These are phyloP conservation scores for Neonectria neomacrospora DNA, from an alignment of 2,329 filamentous ascomycete species.

Conservation along the genomic window DNA sequence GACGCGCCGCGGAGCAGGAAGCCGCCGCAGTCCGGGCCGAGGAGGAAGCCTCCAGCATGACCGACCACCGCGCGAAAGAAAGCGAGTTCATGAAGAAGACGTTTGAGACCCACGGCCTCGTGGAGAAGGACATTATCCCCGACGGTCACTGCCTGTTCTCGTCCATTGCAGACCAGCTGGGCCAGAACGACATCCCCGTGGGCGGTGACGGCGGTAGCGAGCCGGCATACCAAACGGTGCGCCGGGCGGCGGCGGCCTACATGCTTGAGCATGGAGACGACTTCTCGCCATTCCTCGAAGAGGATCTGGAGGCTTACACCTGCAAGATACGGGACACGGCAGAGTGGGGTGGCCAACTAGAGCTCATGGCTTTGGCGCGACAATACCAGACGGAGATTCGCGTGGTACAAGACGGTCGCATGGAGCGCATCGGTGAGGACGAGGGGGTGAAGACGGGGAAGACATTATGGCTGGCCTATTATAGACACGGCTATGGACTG, in stretches of 20 bases:
- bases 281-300: constrained; percentile 88
- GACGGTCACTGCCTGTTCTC: constrained; percentile 97
- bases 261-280: constrained; percentile 80
- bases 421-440: constrained; percentile 74
- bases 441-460: constrained; percentile 63
- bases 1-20: constrained; percentile 86
- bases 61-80: constrained; percentile 78
- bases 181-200: constrained; percentile 60
- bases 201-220: constrained; percentile 30
- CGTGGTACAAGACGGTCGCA: constrained; percentile 85
- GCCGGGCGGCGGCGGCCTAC: constrained; percentile 79
- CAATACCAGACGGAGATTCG: constrained; percentile 83
- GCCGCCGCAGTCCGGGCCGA: constrained; percentile 74
- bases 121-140: constrained; percentile 82
- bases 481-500: constrained; percentile 90
- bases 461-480: constrained; percentile 89
- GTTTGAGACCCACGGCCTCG: constrained; percentile 72
- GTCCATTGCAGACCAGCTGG: constrained; percentile 87
- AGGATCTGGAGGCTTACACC: constrained; percentile 78
- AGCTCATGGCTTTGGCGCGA: constrained; percentile 85
- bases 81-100: constrained; percentile 74
- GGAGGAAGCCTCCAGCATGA: constrained; percentile 78
- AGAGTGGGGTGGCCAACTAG: constrained; percentile 95
- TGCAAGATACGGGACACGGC: constrained; percentile 84
- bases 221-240: constrained; percentile 72